Evolutionary conservation across 2,329 filamentous ascomycete genomes (phyloP).

Genomic region (Beauveria caledonica): DNA sequence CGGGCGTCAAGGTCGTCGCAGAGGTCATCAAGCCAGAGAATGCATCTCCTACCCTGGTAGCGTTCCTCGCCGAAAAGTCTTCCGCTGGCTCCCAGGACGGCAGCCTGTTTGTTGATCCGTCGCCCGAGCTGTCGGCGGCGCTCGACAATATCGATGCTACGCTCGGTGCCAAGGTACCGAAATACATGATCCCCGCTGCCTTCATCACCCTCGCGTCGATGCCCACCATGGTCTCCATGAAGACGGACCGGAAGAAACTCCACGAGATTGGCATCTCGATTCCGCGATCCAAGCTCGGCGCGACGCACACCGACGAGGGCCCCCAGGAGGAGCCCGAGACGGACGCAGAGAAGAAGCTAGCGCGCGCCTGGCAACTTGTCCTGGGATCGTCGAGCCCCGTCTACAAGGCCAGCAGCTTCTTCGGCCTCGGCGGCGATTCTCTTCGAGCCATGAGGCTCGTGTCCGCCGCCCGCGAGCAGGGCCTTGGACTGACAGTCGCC

Average conservation of each 20-base stretch:
- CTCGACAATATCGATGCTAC: conserved; percentile 24
- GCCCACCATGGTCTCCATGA: conserved; percentile 39
- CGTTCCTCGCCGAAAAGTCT: conserved; percentile 31
- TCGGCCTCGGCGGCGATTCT: conserved; percentile 42
- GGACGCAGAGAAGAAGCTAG: conserved; percentile 29
- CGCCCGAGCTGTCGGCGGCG: conserved; percentile 23
- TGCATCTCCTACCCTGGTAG: conserved; percentile 36
- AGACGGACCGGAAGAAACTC: conserved; percentile 41
- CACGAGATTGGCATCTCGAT: conserved; percentile 35
- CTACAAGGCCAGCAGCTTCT: conserved; percentile 35
- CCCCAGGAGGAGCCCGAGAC: conserved; percentile 29
- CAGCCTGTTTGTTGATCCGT: conserved; percentile 21
- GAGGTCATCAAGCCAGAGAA: conserved; percentile 41
- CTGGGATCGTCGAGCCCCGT: conserved; percentile 28
- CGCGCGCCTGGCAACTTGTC: conserved; percentile 29
- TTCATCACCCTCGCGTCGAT: conserved; percentile 38
- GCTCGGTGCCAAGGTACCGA: conserved; percentile 28
- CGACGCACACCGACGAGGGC: conserved; percentile 9
- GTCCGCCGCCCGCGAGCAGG: conserved; percentile 30
- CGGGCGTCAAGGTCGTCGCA: conserved; percentile 34
- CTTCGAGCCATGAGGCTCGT: conserved; percentile 44
- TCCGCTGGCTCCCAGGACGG: conserved; percentile 10
- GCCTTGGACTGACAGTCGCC: conserved; percentile 35
- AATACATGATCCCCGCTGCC: conserved; percentile 41
- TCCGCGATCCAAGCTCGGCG: conserved; percentile 30